Evolutionary conservation across 257 asterid species (phyloP), one percentile per base, ranked within the genome.

Genomic region (Thymus quinquecostatus): DNA sequence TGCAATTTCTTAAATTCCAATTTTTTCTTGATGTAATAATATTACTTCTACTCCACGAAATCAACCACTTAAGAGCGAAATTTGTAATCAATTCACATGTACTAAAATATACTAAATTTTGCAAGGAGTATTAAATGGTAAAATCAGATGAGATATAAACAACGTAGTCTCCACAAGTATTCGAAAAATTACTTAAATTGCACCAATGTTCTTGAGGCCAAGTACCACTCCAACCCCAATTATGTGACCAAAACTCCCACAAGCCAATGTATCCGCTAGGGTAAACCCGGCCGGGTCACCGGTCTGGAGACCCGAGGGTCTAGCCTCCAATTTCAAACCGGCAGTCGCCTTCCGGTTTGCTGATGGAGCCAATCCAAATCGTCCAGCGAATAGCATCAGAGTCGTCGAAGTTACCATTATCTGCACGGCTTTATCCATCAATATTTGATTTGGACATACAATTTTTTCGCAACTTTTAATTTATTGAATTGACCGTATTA

Each of bases 211-310:
- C 77, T 93, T 93, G 57, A 93, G 92, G 51, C 98, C 98, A 72
- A 93, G 96, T 29, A 93, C 98, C 75, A 93, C 91, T 11, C 98
- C 98, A 68, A 93, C 98, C 36, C 98, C 98, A 72, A 93, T 91
- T 50, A 89, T 87, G 75, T 91, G 98, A 41, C 98, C 98, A 61
- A 93, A 87, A 9, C 55, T 8, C 6, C 98, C 98, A 70, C 98
- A 93, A 0, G 91, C 98, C 88, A 93, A 81, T 36, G 98, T 89
- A 62, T 93, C 98, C 9, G 98, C 98, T 30, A 94, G 81, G 10
- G 98, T 94, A 81, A 94, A 94, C 28, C 97, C 97, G 5, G 97
- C 98, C 2, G 98, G 98, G 76, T 94, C 97, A 40, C 96, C 96
- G 1, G 98, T 91, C 76, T 94, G 98, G 48, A 94, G 81, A 0